These are phyloP conservation scores for Carex littledalei DNA, from an alignment of 176 grass and related monocot species.

Conservation along the genomic window DNA sequence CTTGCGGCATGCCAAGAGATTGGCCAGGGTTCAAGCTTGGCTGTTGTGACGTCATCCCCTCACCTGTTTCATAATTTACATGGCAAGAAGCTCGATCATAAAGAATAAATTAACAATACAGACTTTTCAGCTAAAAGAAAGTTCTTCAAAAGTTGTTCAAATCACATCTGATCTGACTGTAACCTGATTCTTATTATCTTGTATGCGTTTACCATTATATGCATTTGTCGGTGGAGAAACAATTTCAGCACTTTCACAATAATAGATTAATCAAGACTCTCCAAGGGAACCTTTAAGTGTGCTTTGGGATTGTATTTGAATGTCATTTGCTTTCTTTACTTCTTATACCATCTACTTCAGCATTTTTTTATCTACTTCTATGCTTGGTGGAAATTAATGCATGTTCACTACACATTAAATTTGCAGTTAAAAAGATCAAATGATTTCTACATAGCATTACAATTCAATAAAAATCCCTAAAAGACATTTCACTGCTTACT, in stretches of 20 bases:
- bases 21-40: slow-evolving; percentile 40
- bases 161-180: neutral
- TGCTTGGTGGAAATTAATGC: too few species aligned
- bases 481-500: neutral
- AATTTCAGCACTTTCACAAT: neutral
- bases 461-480: neutral
- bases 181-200: neutral
- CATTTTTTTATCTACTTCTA: too few species aligned
- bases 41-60: slow-evolving; percentile 36
- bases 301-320: neutral
- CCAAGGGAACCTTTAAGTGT: neutral
- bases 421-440: too few species aligned
- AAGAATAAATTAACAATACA: neutral
- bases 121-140: neutral
- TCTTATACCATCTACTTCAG: too few species aligned
- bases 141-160: neutral
- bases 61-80: slow-evolving; percentile 38
- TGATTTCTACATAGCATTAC: neutral
- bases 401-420: too few species aligned
- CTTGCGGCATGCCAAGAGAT: slow-evolving; percentile 16
- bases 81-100: neutral
- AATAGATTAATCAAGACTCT: neutral
- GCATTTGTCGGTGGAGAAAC: neutral
- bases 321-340: neutral
- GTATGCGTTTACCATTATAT: neutral